Conservation (phyloP, 2,329 filamentous ascomycete species). For the Penicillium decumbens region DNA sequence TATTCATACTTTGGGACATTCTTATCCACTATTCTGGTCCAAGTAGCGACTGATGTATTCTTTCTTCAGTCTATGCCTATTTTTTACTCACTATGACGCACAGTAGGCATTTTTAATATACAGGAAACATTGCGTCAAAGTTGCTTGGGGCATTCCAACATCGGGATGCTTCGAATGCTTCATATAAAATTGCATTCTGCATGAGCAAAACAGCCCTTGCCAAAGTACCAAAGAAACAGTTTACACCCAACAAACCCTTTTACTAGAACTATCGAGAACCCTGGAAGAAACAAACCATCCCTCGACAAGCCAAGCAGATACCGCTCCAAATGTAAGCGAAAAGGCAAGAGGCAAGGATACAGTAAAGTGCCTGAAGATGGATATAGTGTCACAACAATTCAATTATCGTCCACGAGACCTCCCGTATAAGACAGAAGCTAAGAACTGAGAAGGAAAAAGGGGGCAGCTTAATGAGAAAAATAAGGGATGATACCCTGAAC, state of each 20-base stretch:
- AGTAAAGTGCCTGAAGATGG: neutral
- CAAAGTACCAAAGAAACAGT: neutral
- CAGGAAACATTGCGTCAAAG: too few species aligned
- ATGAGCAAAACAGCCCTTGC: neutral
- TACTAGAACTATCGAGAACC: neutral
- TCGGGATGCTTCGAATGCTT: neutral
- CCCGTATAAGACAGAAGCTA: constrained; percentile 19
- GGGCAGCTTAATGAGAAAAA: constrained; percentile 4
- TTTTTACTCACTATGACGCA: too few species aligned
- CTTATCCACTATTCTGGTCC: neutral
- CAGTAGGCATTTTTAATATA: too few species aligned
- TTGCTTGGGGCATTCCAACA: too few species aligned
- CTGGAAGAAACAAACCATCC: neutral
- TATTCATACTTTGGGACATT: neutral
- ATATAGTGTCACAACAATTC: constrained; percentile 14
- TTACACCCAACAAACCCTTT: neutral
- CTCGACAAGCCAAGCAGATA: constrained; percentile 1
- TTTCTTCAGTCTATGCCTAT: too few species aligned
- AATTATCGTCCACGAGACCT: constrained; percentile 19
- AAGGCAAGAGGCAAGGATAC: neutral
- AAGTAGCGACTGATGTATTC: neutral
- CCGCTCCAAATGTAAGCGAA: neutral
- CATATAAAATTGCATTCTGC: neutral
- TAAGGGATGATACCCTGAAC: constrained; percentile 17
- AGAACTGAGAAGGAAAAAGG: constrained; percentile 1